Percentiles rank a stretch among this genome's conserved stretches.
Evolutionary conservation across 805 yeast genomes (phyloP).

Genomic region (Wickerhamiella azyma): DNA sequence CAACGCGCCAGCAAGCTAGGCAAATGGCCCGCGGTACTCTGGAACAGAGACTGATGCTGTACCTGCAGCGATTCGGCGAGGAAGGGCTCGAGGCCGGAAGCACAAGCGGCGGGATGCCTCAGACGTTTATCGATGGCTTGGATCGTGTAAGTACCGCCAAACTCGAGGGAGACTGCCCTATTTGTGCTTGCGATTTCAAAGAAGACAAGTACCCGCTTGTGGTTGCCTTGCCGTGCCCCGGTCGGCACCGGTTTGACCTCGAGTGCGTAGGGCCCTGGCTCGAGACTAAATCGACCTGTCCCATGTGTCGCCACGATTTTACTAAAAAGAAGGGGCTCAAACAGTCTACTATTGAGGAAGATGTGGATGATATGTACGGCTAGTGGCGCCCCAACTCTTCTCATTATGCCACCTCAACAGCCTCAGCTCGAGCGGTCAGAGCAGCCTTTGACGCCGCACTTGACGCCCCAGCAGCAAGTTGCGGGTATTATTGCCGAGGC

Average conservation of each 20-base stretch:
- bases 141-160: conserved; percentile 49
- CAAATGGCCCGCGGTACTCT: neutral
- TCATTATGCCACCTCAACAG: too few species aligned
- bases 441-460: too few species aligned
- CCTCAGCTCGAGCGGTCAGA: too few species aligned
- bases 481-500: neutral
- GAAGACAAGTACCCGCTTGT: conserved; percentile 70
- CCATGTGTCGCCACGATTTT: conserved; percentile 70
- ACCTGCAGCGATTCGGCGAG: conserved; percentile 5
- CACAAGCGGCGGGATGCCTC: conserved; percentile 41
- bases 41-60: neutral
- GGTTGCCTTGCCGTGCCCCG: conserved; percentile 57
- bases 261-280: conserved; percentile 92
- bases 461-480: neutral
- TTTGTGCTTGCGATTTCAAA: conserved; percentile 60
- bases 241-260: conserved; percentile 63
- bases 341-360: conserved; percentile 52
- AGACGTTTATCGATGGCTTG: conserved; percentile 57
- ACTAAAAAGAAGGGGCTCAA: conserved; percentile 32
- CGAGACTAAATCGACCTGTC: conserved; percentile 47
- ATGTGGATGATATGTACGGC: conserved; percentile 64
- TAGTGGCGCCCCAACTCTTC: neutral
- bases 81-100: neutral
- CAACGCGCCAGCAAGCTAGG: neutral
- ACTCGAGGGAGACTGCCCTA: conserved; percentile 56